These are phyloP conservation scores for Coix lacrymajobi DNA, from an alignment of 176 grass and related monocot species.

Conservation along the genomic window DNA sequence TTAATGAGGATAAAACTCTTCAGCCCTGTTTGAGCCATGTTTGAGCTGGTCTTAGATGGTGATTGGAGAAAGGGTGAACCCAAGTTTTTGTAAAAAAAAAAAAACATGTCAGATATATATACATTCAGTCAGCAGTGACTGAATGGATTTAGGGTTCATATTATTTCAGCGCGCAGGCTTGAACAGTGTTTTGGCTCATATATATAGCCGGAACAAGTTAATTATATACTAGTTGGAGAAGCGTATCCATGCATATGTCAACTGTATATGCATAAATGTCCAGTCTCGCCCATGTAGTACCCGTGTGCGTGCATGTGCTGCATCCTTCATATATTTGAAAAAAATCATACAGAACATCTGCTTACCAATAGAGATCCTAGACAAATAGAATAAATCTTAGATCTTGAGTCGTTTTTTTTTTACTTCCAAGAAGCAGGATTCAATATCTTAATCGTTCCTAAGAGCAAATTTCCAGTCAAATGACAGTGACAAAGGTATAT, in stretches of 20 bases:
- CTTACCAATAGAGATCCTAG: conserved; percentile 38
- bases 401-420: conserved; percentile 41
- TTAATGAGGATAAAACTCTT: too few relatives aligned
- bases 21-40: too few relatives aligned
- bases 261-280: conserved; percentile 35
- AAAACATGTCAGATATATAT: conserved; percentile 16
- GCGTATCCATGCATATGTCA: conserved; percentile 36
- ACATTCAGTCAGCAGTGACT: conserved; percentile 32
- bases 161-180: conserved; percentile 19
- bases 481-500: conserved; percentile 32
- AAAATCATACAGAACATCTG: conserved; percentile 36
- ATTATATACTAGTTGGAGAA: neutral
- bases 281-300: neutral
- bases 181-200: conserved; percentile 44
- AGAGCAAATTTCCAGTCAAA: conserved; percentile 45
- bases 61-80: neutral
- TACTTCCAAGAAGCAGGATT: neutral
- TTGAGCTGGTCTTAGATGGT: too few relatives aligned
- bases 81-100: conserved; percentile 21
- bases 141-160: conserved; percentile 34
- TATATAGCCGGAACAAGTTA: neutral
- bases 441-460: conserved; percentile 22
- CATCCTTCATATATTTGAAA: conserved; percentile 4
- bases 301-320: conserved; percentile 38
- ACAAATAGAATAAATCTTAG: conserved; percentile 55